Base-by-base conservation (phyloP, 768 basidiomycete species). In the Cantharellus cinnabarinus region DNA sequence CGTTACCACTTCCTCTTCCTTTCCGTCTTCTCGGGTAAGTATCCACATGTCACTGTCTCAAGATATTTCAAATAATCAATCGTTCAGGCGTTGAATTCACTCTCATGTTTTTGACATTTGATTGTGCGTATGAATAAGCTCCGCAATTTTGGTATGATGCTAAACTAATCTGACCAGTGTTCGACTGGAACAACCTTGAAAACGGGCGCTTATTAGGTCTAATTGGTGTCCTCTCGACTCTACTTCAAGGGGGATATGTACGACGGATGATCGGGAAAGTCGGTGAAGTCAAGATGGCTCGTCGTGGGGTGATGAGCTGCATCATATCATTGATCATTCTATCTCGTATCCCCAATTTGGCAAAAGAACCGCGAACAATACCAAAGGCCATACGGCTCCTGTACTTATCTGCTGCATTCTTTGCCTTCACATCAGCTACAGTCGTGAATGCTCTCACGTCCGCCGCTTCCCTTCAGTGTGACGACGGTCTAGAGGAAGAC, bases 371-470 rank as follows among this genome's bases (percentile, higher is more conserved):
- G 38, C 14, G 10, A 7, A 54, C 7, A 10, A 37, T 10, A 10
- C 10, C 10, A 10, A 68, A 67, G 38, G 77, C 78, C 5, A 72
- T 78, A 64, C 75, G 71, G 14, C 42, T 70, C 81, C 65, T 74
- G 14, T 74, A 71, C 61, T 74, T 70, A n/a, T 83, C 87, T 3
- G 86, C 89, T 0, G 75, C 85, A 3, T 86, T 83, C 65, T 76
- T 97, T 71, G 89, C 90, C 3, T 95, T 90, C 72, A 95, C 94
- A 3, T 86, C 83, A 62, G 93, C 94, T 3, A 95, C 90, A 1
- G 93, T 95, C 56, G 94, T 99, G 62, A 97, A 86, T 66, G 80
- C 88, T 4, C 74, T 99, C 63, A 99, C 90, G 42, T 82, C 91
- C 35, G 80, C 83, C 62, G 94, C 93, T 5, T 91, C 89, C 10